Percentiles rank a stretch among this genome's conserved stretches.
Conservation (phyloP, 768 basidiomycete species). For the Saitozyma podzolica region DNA sequence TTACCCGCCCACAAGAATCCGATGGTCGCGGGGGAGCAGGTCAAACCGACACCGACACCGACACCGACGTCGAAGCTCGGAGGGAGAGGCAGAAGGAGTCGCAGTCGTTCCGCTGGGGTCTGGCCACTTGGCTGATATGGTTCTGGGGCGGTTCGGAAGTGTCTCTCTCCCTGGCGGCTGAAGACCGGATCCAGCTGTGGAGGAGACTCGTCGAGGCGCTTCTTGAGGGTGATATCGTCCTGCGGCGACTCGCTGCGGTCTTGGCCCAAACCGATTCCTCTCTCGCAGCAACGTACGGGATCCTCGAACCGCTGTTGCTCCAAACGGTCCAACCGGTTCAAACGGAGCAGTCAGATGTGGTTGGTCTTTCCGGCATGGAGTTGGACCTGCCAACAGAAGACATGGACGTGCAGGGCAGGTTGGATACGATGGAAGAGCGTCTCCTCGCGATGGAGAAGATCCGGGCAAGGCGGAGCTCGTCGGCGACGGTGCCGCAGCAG, state of each 20-base stretch:
- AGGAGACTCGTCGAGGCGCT: not conserved
- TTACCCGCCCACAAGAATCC: conserved; percentile 1
- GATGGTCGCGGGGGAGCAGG: not conserved
- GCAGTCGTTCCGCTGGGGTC: conserved; percentile 19
- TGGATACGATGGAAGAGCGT: conserved; percentile 7
- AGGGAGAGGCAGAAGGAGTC: conserved; percentile 8
- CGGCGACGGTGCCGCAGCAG: not conserved
- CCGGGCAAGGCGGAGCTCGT: not conserved
- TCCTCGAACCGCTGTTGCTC: conserved; percentile 1
- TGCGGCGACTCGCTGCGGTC: conserved; percentile 1
- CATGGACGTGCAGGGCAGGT: not conserved
- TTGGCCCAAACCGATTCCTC: conserved; percentile 3
- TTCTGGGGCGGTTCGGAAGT: conserved; percentile 15
- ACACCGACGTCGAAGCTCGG: conserved; percentile 2
- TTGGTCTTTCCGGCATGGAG: not conserved
- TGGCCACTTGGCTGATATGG: conserved; percentile 26
- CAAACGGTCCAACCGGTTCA: not conserved
- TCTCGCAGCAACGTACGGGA: not conserved
- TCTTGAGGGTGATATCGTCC: conserved; percentile 5
- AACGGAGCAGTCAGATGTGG: too few relatives aligned
- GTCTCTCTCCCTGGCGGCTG: not conserved
- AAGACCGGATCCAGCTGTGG: conserved; percentile 4
- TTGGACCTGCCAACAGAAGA: conserved; percentile 1
- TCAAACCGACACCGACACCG: not conserved
- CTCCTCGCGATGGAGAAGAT: not conserved